These are phyloP conservation scores for Phlegmacium glaucopus DNA, from an alignment of 768 basidiomycete species.

Conservation along the genomic window DNA sequence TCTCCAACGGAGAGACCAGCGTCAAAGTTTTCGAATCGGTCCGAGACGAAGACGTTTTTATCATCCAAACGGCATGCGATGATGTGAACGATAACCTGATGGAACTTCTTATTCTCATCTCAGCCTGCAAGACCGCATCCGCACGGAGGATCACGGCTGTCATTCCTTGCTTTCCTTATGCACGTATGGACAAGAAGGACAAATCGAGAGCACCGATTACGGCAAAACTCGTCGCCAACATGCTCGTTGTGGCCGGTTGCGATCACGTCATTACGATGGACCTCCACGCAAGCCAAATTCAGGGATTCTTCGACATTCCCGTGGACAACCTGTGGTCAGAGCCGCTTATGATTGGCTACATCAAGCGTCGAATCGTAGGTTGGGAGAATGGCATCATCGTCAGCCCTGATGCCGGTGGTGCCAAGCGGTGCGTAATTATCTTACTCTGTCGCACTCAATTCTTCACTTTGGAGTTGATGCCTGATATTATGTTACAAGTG, in stretches of 20 bases:
- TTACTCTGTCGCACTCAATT: not conserved
- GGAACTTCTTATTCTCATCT: slow-evolving; percentile 98
- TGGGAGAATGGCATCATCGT: slow-evolving; percentile 91
- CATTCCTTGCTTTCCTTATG: slow-evolving; percentile 97
- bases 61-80: slow-evolving; percentile 87
- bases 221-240: slow-evolving; percentile 97
- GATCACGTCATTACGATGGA: slow-evolving; percentile 99
- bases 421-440: slow-evolving; percentile 75
- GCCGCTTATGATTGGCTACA: slow-evolving; percentile 91
- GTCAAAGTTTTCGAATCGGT: slow-evolving; percentile 95
- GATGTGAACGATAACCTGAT: slow-evolving; percentile 97
- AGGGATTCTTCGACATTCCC: slow-evolving; percentile 98
- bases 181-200: slow-evolving; percentile 98
- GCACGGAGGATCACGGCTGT: slow-evolving; percentile 95
- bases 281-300: slow-evolving; percentile 95
- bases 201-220: slow-evolving; percentile 95
- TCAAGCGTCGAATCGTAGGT: slow-evolving; percentile 80
- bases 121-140: slow-evolving; percentile 95
- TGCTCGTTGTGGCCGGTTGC: slow-evolving; percentile 95
- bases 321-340: slow-evolving; percentile 98
- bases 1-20: slow-evolving; percentile 94
- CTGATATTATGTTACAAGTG: slow-evolving; percentile 44
- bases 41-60: slow-evolving; percentile 98
- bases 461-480: slow-evolving; percentile 5
- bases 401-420: slow-evolving; percentile 96